A percentile compares a stretch with the other conserved stretches of the same genome.
phyloP scores from a whole-genome alignment of 2,329 filamentous ascomycete genomes.

The Lecanicillium sp. region DNA sequence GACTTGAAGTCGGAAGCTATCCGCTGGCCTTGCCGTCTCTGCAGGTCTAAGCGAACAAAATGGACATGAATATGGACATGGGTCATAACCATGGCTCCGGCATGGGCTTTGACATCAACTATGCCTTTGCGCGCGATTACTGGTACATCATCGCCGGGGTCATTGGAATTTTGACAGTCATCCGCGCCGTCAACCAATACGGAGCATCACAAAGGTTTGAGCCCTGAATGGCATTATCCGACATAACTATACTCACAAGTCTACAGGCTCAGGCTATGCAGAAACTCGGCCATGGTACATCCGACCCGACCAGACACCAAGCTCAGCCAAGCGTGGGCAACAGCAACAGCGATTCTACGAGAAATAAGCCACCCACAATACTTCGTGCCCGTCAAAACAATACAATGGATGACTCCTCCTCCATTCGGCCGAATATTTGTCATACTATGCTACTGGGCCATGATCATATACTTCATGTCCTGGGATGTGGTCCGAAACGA shows the following conservation, averaged over 20 bases:
- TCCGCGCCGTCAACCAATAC: conserved; percentile 35
- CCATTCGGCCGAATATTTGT: conserved; percentile 47
- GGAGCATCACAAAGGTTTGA: conserved; percentile 37
- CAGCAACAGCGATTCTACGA: conserved; percentile 46
- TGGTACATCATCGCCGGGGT: conserved; percentile 51
- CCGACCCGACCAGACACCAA: conserved; percentile 43
- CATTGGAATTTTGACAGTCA: conserved; percentile 30
- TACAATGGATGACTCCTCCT: conserved; percentile 51
- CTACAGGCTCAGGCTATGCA: conserved; percentile 41
- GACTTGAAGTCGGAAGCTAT: not conserved
- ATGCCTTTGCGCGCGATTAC: conserved; percentile 43
- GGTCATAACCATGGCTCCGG: conserved; percentile 23
- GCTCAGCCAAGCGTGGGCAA: conserved; percentile 46
- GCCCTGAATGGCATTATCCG: too few species aligned
- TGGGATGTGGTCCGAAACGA: conserved; percentile 40
- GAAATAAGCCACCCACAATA: conserved; percentile 49
- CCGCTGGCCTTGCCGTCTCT: not conserved
- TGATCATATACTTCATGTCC: conserved; percentile 50
- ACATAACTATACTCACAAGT: too few species aligned
- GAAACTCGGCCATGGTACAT: conserved; percentile 33
- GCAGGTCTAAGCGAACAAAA: conserved; percentile 4
- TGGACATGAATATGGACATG: conserved; percentile 24
- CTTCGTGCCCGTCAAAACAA: conserved; percentile 33
- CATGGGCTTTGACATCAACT: conserved; percentile 35
- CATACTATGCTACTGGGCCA: conserved; percentile 48